phyloP scores from a whole-genome alignment of 2,329 filamentous ascomycete species.

The Cordyceps militaris region DNA sequence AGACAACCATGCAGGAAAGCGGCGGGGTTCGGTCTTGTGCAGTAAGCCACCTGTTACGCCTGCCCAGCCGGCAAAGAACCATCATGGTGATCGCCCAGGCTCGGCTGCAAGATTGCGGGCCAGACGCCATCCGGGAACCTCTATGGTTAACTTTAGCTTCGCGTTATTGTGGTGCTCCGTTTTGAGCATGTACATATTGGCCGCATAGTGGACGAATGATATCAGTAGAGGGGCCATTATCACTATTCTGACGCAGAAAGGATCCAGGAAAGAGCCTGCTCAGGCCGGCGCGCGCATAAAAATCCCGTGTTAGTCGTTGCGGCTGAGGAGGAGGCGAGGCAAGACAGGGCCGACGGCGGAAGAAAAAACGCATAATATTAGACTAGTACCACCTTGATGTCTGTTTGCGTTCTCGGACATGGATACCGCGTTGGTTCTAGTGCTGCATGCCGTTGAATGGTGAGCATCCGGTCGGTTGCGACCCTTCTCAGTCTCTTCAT shows the following conservation, averaged over 20 bases:
- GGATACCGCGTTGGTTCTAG: neutral
- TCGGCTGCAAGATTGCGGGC: constrained; percentile 3
- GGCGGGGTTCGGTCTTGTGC: neutral
- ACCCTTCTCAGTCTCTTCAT: neutral
- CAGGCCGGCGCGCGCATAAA: neutral
- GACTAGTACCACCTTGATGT: constrained; percentile 3
- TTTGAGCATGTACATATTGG: neutral
- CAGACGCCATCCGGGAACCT: constrained; percentile 1
- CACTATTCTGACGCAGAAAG: neutral
- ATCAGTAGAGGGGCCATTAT: neutral
- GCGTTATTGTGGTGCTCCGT: neutral
- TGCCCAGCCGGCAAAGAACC: neutral
- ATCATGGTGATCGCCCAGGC: constrained; percentile 1
- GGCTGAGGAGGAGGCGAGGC: neutral
- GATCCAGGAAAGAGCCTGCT: neutral
- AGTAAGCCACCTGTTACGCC: neutral
- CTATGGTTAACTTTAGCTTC: constrained; percentile 6
- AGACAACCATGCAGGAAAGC: neutral
- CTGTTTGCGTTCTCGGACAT: neutral
- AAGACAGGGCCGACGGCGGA: neutral
- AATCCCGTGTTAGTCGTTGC: neutral
- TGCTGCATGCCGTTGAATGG: neutral
- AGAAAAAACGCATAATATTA: neutral
- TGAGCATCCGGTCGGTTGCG: no score
- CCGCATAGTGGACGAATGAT: neutral